Evolutionary conservation across 257 asterid species (phyloP).

Genomic region (Linderniella brevidens): DNA sequence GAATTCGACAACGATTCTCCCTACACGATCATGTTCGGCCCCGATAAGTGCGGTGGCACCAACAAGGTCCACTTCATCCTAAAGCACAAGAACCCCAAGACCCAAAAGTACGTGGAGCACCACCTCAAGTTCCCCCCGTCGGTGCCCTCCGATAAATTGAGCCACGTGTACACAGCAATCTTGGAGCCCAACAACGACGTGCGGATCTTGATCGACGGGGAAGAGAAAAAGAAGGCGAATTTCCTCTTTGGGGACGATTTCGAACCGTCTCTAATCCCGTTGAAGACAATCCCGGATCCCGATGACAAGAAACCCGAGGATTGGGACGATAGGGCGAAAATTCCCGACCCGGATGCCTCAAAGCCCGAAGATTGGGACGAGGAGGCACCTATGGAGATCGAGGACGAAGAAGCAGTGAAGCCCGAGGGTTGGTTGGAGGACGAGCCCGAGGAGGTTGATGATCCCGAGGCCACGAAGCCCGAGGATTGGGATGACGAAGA

Average conservation of each 20-base stretch:
- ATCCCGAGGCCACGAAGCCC: conserved; percentile 83
- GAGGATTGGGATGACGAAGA: conserved; percentile 99
- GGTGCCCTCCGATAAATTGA: conserved; percentile 76
- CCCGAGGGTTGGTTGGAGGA: conserved; percentile 99
- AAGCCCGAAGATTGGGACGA: conserved; percentile 99
- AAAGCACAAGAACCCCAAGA: conserved; percentile 88
- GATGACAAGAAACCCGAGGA: conserved; percentile 94
- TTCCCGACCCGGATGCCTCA: conserved; percentile 83
- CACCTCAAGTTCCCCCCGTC: conserved; percentile 92
- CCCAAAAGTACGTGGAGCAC: conserved; percentile 68
- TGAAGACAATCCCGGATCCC: conserved; percentile 91
- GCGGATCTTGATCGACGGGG: conserved; percentile 76
- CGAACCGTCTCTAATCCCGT: conserved; percentile 75
- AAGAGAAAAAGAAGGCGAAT: conserved; percentile 81
- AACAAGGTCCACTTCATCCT: conserved; percentile 96
- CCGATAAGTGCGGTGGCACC: conserved; percentile 91
- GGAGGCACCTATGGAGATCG: conserved; percentile 80
- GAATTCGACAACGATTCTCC: conserved; percentile 86
- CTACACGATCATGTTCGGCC: conserved; percentile 92
- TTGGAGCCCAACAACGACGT: conserved; percentile 61
- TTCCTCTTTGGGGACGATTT: conserved; percentile 68
- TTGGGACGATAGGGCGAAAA: conserved; percentile 93
- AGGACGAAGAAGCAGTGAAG: conserved; percentile 74
- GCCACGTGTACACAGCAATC: conserved; percentile 91
- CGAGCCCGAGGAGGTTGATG: conserved; percentile 92